A percentile compares a stretch with the other conserved stretches of the same genome.
These are phyloP conservation scores for Acorus gramineus DNA, from an alignment of 106 monocot species.

Conservation along the genomic window DNA sequence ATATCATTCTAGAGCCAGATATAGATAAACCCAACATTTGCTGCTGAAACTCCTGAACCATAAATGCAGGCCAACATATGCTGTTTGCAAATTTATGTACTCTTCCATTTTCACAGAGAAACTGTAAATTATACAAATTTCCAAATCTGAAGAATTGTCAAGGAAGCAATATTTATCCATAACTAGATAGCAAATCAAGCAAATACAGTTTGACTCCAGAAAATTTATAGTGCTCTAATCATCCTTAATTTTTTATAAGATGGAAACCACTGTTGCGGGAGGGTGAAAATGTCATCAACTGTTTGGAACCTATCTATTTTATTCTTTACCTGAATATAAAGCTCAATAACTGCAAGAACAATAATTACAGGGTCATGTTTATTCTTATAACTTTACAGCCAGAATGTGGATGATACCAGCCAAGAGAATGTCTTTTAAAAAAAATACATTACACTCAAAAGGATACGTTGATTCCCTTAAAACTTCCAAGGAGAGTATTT, in stretches of 20 bases:
- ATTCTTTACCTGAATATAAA: no score
- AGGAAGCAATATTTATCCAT: conserved; percentile 9
- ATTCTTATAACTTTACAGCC: no score
- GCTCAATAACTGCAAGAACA: no score
- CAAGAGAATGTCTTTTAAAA: not conserved
- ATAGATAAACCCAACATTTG: conserved; percentile 14
- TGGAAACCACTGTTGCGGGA: no score
- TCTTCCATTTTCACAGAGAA: conserved; percentile 95
- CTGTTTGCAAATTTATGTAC: conserved; percentile 96
- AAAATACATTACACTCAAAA: conserved; percentile 6
- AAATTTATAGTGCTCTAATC: not conserved
- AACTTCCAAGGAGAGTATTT: conserved; percentile 83
- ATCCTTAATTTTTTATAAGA: no score
- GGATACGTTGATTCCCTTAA: conserved; percentile 90
- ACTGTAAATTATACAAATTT: conserved; percentile 84
- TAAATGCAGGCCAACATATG: conserved; percentile 89
- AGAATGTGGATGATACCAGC: no score
- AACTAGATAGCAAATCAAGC: no score
- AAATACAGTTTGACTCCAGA: conserved; percentile 1
- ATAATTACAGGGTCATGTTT: no score
- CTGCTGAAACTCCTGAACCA: conserved; percentile 63
- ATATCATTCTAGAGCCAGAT: conserved; percentile 11
- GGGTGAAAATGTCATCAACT: no score
- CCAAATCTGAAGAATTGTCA: conserved; percentile 70
- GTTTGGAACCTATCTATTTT: no score